Conservation (phyloP, 441 rosid species). For the Raphanus hybrid region DNA sequence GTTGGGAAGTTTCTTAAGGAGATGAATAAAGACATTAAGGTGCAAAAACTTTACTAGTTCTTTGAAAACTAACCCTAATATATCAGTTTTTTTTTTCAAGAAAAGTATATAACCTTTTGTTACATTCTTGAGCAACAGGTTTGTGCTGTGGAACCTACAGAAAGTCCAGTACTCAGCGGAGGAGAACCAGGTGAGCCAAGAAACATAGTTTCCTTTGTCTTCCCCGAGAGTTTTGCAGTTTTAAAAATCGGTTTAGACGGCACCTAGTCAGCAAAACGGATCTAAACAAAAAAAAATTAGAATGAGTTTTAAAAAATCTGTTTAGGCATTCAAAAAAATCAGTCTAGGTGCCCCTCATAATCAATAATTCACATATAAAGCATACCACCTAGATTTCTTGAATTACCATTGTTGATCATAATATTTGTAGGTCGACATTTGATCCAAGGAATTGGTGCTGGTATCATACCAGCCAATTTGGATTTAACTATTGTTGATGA, state of each 20-base stretch:
- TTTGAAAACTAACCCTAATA: neutral
- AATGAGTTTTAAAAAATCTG: too few relatives aligned
- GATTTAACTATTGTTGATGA: slow-evolving; percentile 40
- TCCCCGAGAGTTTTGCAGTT: neutral
- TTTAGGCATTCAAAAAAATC: too few relatives aligned
- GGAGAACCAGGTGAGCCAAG: slow-evolving; percentile 45
- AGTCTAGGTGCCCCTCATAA: too few relatives aligned
- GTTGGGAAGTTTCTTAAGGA: slow-evolving; percentile 77
- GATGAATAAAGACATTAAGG: slow-evolving; percentile 71
- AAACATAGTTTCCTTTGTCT: neutral
- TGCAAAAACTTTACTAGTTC: neutral
- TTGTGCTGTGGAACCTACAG: slow-evolving; percentile 54
- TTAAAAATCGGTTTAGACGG: neutral
- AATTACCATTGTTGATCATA: neutral
- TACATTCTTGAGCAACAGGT: slow-evolving; percentile 42
- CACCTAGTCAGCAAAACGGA: neutral
- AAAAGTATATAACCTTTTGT: neutral
- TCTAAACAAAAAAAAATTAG: too few relatives aligned
- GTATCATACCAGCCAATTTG: slow-evolving; percentile 37
- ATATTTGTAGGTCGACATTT: slow-evolving; percentile 39
- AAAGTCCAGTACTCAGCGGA: slow-evolving; percentile 57
- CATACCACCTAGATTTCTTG: too few relatives aligned
- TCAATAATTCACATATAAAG: too few relatives aligned
- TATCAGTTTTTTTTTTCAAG: neutral
- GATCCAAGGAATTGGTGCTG: slow-evolving; percentile 42